Percentiles rank a stretch among this genome's conserved stretches.
phyloP scores from a whole-genome alignment of 352 stramenopile species.

The Plasmopara halstedii region DNA sequence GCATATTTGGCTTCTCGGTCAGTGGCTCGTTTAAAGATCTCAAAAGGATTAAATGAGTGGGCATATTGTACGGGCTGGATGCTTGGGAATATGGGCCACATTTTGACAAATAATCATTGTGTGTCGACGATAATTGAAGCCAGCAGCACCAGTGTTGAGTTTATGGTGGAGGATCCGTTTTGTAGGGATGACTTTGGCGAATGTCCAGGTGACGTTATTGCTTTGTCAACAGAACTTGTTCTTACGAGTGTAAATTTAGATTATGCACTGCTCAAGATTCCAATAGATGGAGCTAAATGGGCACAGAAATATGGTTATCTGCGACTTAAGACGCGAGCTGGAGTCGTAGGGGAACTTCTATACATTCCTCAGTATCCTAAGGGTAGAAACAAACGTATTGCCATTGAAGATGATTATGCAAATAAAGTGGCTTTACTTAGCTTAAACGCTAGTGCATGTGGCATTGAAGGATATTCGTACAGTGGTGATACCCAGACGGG shows the following conservation, averaged over 20 bases:
- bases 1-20: slow-evolving; percentile 26
- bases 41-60: slow-evolving; percentile 21
- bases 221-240: slow-evolving; percentile 38
- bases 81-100: slow-evolving; percentile 42
- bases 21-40: slow-evolving; percentile 45
- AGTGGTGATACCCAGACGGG: slow-evolving; percentile 56
- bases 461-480: slow-evolving; percentile 56
- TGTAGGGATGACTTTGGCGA: slow-evolving; percentile 31
- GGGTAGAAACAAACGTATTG: no score
- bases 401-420: no score
- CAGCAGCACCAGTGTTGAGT: slow-evolving; percentile 38
- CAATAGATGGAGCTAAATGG: slow-evolving; percentile 21
- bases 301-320: slow-evolving; percentile 52
- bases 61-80: slow-evolving; percentile 56
- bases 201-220: slow-evolving; percentile 36
- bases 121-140: slow-evolving; percentile 37
- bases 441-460: no score
- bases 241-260: slow-evolving; percentile 39
- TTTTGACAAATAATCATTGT: slow-evolving; percentile 75
- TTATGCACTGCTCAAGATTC: slow-evolving; percentile 52
- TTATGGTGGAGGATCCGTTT: slow-evolving; percentile 38
- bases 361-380: no score
- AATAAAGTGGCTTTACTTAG: no score
- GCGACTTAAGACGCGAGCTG: slow-evolving; percentile 28
- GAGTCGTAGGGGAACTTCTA: no score